Conservation (phyloP, 208 protist genomes). For the Acanthamoeba quina region DNA sequence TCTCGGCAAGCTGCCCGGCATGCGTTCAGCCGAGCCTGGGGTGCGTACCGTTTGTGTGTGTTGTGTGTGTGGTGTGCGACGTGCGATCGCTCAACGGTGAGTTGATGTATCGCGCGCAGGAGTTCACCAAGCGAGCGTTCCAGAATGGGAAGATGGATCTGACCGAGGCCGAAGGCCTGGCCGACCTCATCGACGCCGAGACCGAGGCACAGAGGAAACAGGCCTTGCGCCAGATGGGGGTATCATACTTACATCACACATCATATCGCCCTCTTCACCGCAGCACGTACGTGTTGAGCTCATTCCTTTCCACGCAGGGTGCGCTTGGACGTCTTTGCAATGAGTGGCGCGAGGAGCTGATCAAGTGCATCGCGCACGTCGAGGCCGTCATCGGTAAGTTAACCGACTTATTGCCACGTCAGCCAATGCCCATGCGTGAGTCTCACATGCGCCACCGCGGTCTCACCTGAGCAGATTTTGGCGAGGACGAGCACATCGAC, state of each 20-base stretch:
- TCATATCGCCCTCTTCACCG: no score
- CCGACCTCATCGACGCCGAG: slow-evolving; percentile 90
- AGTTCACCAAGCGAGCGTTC: slow-evolving; percentile 31
- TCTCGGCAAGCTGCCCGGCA: slow-evolving; percentile 58
- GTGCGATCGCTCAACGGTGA: neutral
- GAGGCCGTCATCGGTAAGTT: slow-evolving; percentile 87
- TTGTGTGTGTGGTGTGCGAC: neutral
- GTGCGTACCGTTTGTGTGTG: slow-evolving; percentile 79
- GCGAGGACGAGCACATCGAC: slow-evolving; percentile 88
- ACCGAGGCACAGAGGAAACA: slow-evolving; percentile 86
- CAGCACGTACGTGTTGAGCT: neutral
- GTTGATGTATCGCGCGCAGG: neutral
- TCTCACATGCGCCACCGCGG: neutral
- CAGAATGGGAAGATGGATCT: slow-evolving; percentile 90
- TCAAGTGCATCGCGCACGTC: slow-evolving; percentile 85
- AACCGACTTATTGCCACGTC: neutral
- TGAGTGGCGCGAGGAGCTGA: slow-evolving; percentile 71
- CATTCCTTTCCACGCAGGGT: slow-evolving; percentile 74
- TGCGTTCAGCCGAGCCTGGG: slow-evolving; percentile 84
- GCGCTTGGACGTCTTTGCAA: slow-evolving; percentile 76
- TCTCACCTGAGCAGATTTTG: slow-evolving; percentile 86
- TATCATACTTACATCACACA: slow-evolving; percentile 24
- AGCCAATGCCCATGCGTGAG: neutral
- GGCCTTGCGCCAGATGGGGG: slow-evolving; percentile 85
- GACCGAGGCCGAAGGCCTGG: slow-evolving; percentile 88